Conservation (phyloP, 129 eudicot genomes). For the Pulicaria dysenterica region DNA sequence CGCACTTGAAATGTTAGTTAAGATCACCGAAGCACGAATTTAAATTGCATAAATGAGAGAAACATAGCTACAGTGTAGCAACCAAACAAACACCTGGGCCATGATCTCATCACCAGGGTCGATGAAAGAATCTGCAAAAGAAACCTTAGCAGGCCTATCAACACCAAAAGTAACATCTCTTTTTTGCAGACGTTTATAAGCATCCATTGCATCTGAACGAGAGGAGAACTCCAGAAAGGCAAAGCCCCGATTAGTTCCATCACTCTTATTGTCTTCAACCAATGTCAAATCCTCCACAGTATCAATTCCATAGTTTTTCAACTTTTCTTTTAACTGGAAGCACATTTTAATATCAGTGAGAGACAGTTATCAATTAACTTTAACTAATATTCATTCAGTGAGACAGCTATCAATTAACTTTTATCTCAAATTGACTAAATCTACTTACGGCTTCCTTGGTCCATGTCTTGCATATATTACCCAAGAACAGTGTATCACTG, state of each 20-base stretch:
- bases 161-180: constrained; percentile 84
- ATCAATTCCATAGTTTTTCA: constrained; percentile 83
- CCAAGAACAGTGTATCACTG: constrained; percentile 91
- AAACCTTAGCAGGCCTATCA: constrained; percentile 91
- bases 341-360: constrained; percentile 46
- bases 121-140: constrained; percentile 90
- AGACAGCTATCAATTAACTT: not conserved
- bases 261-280: constrained; percentile 83
- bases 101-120: constrained; percentile 98
- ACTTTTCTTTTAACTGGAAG: constrained; percentile 82
- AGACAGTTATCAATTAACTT: constrained; percentile 34
- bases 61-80: not conserved
- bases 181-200: constrained; percentile 92
- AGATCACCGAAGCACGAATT: constrained; percentile 7
- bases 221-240: constrained; percentile 94
- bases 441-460: constrained; percentile 96
- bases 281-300: constrained; percentile 79
- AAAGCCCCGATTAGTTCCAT: constrained; percentile 87
- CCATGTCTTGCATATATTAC: constrained; percentile 97
- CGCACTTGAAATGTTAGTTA: constrained; percentile 8
- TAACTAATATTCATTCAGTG: constrained; percentile 27
- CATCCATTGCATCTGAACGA: constrained; percentile 95
- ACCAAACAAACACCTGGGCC: constrained; percentile 69
- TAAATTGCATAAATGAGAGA: not conserved
- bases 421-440: constrained; percentile 29